These are phyloP conservation scores for Knoxdaviesia proteae DNA, from an alignment of 2,329 filamentous ascomycete genomes.

Conservation along the genomic window DNA sequence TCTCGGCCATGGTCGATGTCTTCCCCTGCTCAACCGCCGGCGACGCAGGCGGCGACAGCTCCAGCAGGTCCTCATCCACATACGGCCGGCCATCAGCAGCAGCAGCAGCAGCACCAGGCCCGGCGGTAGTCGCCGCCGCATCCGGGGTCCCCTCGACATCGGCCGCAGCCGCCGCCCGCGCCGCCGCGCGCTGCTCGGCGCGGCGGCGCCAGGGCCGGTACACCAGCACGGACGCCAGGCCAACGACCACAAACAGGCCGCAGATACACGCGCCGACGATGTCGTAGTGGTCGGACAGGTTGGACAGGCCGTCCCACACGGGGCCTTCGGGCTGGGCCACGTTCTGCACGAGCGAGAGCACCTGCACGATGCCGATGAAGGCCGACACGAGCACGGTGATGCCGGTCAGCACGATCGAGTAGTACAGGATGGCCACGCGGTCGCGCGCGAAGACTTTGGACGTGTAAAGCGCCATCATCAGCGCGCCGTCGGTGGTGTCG, in stretches of 20 bases:
- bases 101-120: too few species aligned
- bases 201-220: slow-evolving; percentile 60
- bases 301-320: slow-evolving; percentile 83
- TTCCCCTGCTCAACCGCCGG: too few species aligned
- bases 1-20: too few species aligned
- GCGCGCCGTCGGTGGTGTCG: slow-evolving; percentile 76
- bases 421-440: slow-evolving; percentile 78
- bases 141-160: too few species aligned
- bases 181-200: too few species aligned
- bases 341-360: slow-evolving; percentile 59
- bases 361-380: slow-evolving; percentile 69
- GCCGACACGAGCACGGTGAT: slow-evolving; percentile 70
- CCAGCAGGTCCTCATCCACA: too few species aligned
- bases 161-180: too few species aligned
- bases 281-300: slow-evolving; percentile 62
- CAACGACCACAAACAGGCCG: slow-evolving; percentile 62
- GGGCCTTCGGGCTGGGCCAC: slow-evolving; percentile 48
- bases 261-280: slow-evolving; percentile 75
- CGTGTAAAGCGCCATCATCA: slow-evolving; percentile 91
- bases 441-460: slow-evolving; percentile 60
- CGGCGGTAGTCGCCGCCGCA: too few species aligned
- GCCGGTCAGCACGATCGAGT: slow-evolving; percentile 68
- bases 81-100: too few species aligned
- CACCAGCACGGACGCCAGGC: slow-evolving; percentile 47
- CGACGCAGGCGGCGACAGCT: too few species aligned